phyloP scores from a whole-genome alignment of 176 grass and related monocot species.

The Canna indica region DNA sequence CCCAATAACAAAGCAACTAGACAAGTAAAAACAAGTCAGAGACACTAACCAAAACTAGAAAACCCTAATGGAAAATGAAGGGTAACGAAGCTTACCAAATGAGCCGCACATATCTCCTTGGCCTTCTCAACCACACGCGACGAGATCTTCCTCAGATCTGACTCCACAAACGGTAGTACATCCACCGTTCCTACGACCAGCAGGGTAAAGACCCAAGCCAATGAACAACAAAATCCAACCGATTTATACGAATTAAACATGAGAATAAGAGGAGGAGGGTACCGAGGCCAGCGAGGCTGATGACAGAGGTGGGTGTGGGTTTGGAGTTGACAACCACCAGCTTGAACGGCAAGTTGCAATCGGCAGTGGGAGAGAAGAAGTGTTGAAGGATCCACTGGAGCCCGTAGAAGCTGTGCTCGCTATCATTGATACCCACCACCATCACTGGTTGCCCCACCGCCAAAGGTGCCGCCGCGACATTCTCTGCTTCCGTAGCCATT shows the following conservation, averaged over 20 bases:
- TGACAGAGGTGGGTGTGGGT: slow-evolving; percentile 38
- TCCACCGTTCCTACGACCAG: slow-evolving; percentile 36
- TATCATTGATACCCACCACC: slow-evolving; percentile 76
- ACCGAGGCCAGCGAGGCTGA: slow-evolving; percentile 62
- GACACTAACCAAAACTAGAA: too few species aligned
- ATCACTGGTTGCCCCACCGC: slow-evolving; percentile 36
- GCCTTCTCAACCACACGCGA: slow-evolving; percentile 47
- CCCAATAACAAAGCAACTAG: too few species aligned
- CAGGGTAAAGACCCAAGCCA: neutral
- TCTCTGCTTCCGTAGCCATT: neutral
- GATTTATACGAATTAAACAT: neutral
- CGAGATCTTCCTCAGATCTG: slow-evolving; percentile 42
- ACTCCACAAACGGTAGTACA: slow-evolving; percentile 58
- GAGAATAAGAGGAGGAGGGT: neutral
- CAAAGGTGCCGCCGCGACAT: neutral
- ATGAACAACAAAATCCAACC: neutral
- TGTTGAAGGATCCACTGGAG: slow-evolving; percentile 72
- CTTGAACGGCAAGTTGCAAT: slow-evolving; percentile 30
- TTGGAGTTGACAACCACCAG: slow-evolving; percentile 65
- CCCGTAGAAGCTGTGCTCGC: slow-evolving; percentile 85
- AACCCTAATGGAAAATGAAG: neutral
- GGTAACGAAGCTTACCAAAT: neutral
- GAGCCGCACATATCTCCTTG: slow-evolving; percentile 40
- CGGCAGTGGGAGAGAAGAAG: slow-evolving; percentile 42
- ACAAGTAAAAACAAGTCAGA: too few species aligned